A percentile compares a stretch with the other conserved stretches of the same genome.
Evolutionary conservation across 2,329 filamentous ascomycete genomes (phyloP).

Genomic region (Verticillium tricorpus): DNA sequence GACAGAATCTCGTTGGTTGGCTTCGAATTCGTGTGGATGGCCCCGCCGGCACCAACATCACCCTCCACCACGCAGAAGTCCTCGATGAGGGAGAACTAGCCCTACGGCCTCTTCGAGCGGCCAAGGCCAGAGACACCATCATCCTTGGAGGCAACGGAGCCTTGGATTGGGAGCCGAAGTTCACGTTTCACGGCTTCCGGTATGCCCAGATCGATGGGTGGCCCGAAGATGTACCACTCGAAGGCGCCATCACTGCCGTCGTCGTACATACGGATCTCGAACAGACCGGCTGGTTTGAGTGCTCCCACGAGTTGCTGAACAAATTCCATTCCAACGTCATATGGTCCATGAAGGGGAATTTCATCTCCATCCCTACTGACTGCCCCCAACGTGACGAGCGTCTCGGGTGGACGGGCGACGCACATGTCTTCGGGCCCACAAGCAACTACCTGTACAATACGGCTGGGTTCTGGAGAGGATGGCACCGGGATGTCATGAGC

Average conservation of each 20-base stretch:
- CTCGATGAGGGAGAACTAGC: conserved; percentile 42
- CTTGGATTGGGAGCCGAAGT: conserved; percentile 36
- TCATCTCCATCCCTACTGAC: conserved; percentile 52
- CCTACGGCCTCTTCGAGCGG: conserved; percentile 34
- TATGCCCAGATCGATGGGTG: conserved; percentile 45
- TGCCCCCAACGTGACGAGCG: conserved; percentile 48
- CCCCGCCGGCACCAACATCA: conserved; percentile 33
- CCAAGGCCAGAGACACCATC: conserved; percentile 35
- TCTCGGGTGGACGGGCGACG: conserved; percentile 49
- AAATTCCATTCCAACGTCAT: conserved; percentile 47
- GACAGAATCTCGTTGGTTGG: neutral
- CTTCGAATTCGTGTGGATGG: conserved; percentile 33
- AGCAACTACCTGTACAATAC: conserved; percentile 50
- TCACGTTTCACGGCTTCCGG: conserved; percentile 50
- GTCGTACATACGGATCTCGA: conserved; percentile 48
- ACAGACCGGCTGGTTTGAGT: conserved; percentile 43
- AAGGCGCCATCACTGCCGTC: conserved; percentile 13
- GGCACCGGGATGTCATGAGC: conserved; percentile 39
- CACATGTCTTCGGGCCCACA: conserved; percentile 43
- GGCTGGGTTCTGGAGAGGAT: conserved; percentile 42
- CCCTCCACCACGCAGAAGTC: conserved; percentile 49
- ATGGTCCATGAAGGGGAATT: conserved; percentile 57
- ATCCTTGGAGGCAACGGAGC: conserved; percentile 19
- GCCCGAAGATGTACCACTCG: conserved; percentile 14
- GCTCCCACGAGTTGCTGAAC: conserved; percentile 47